A percentile compares a stretch with the other conserved stretches of the same genome.
These are phyloP conservation scores for Naganishia vishniacii DNA, from an alignment of 768 basidiomycete species.

Conservation along the genomic window DNA sequence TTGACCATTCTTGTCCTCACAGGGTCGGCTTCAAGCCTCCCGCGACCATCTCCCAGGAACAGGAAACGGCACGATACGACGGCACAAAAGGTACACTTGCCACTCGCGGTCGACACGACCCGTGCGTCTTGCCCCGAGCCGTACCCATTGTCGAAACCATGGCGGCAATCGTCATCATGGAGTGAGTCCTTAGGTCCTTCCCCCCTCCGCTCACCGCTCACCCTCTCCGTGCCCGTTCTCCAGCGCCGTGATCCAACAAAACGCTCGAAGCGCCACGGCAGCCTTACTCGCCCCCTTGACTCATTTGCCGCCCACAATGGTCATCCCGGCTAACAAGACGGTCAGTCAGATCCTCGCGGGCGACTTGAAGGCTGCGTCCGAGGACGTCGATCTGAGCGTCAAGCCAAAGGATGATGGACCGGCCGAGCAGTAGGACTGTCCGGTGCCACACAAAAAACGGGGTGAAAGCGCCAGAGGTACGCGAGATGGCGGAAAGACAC, in stretches of 20 bases:
- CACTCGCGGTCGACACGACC: slow-evolving; percentile 89
- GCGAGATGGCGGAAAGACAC: too few species aligned
- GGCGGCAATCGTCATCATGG: slow-evolving; percentile 93
- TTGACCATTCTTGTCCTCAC: neutral
- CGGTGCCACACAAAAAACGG: neutral
- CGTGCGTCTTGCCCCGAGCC: slow-evolving; percentile 93
- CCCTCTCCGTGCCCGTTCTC: neutral
- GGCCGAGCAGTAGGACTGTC: slow-evolving; percentile 15
- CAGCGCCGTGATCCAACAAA: slow-evolving; percentile 76
- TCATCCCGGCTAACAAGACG: slow-evolving; percentile 54
- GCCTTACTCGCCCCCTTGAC: slow-evolving; percentile 69
- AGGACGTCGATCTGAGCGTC: slow-evolving; percentile 4
- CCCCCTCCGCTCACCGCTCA: neutral
- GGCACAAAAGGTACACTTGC: slow-evolving; percentile 82
- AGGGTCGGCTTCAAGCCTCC: slow-evolving; percentile 98
- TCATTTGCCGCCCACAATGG: slow-evolving; percentile 90
- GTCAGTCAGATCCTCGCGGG: slow-evolving; percentile 34
- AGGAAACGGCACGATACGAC: slow-evolving; percentile 86
- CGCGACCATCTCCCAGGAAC: slow-evolving; percentile 90
- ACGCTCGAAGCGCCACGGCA: slow-evolving; percentile 68
- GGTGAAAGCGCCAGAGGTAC: neutral
- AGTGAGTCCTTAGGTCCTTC: slow-evolving; percentile 51
- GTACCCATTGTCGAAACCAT: slow-evolving; percentile 98
- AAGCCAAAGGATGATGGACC: slow-evolving; percentile 19
- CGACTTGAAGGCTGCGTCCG: slow-evolving; percentile 18